These are phyloP conservation scores for Aureobasidium sp. DNA, from an alignment of 2,329 filamentous ascomycete genomes.

Conservation along the genomic window DNA sequence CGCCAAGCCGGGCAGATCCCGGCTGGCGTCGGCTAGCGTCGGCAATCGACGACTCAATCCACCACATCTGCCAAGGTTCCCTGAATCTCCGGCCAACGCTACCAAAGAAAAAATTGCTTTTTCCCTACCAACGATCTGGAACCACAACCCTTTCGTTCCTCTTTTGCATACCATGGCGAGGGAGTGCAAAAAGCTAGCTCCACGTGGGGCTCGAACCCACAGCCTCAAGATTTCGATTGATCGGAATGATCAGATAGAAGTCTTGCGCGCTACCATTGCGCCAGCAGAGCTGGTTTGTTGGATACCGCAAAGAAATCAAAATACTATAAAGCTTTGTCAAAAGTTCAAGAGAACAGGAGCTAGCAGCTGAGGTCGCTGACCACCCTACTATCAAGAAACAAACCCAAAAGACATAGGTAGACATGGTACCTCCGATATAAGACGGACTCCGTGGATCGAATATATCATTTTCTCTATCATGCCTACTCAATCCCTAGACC, in stretches of 20 bases:
- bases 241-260: conserved; percentile 12
- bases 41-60: not conserved
- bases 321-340: not conserved
- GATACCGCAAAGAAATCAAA: not conserved
- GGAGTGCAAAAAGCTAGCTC: not conserved
- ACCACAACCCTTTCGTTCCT: not conserved
- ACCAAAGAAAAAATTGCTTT: not conserved
- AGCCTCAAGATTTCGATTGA: conserved; percentile 16
- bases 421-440: no score
- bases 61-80: not conserved
- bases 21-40: not conserved
- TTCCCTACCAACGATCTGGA: not conserved
- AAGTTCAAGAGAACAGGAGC: no score
- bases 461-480: no score
- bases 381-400: no score
- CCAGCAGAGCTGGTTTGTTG: conserved; percentile 9
- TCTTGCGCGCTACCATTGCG: conserved; percentile 20
- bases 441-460: no score
- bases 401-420: no score
- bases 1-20: not conserved
- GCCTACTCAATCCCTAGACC: no score
- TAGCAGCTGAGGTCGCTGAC: no score
- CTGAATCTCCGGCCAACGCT: not conserved
- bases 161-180: not conserved
- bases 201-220: conserved; percentile 13